These are phyloP conservation scores for Fusarium dimerum DNA, from an alignment of 2,329 filamentous ascomycete genomes.

Conservation along the genomic window DNA sequence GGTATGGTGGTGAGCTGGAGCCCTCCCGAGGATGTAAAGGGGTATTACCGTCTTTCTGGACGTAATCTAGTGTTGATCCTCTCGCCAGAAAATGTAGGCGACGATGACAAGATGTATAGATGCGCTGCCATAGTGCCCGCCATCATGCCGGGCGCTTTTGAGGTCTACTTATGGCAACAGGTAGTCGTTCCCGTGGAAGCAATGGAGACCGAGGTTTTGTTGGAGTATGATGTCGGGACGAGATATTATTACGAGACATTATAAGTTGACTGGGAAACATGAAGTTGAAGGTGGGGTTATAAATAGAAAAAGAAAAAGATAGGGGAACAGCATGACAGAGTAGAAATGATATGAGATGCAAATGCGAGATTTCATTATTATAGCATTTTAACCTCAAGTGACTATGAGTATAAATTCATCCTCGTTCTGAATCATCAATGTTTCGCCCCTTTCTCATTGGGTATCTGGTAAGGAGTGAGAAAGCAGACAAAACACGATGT, in stretches of 20 bases:
- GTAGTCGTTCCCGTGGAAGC: conserved; percentile 32
- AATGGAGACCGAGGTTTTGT: conserved; percentile 43
- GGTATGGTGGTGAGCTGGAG: conserved; percentile 44
- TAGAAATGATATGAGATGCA: not conserved
- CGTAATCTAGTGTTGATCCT: conserved; percentile 37
- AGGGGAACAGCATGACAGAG: too few relatives aligned
- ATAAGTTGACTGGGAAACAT: conserved; percentile 4
- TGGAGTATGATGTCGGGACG: conserved; percentile 46
- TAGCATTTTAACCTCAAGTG: conserved; percentile 7
- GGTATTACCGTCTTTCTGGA: conserved; percentile 13
- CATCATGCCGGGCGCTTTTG: conserved; percentile 38
- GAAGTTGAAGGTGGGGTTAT: not conserved
- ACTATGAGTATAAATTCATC: not conserved
- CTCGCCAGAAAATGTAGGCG: conserved; percentile 24
- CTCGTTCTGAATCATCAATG: not conserved
- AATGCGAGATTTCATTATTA: not conserved
- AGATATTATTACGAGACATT: conserved; percentile 42
- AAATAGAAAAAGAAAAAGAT: not conserved
- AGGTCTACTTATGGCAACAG: conserved; percentile 42
- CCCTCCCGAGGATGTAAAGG: conserved; percentile 13
- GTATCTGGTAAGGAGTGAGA: conserved; percentile 22
- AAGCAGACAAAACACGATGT: not conserved
- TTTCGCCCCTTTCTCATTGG: conserved; percentile 6
- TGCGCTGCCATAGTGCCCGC: conserved; percentile 40
- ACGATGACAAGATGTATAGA: conserved; percentile 29